These are phyloP conservation scores for Metarhizium humberi DNA, from an alignment of 2,329 filamentous ascomycete genomes.

Conservation along the genomic window DNA sequence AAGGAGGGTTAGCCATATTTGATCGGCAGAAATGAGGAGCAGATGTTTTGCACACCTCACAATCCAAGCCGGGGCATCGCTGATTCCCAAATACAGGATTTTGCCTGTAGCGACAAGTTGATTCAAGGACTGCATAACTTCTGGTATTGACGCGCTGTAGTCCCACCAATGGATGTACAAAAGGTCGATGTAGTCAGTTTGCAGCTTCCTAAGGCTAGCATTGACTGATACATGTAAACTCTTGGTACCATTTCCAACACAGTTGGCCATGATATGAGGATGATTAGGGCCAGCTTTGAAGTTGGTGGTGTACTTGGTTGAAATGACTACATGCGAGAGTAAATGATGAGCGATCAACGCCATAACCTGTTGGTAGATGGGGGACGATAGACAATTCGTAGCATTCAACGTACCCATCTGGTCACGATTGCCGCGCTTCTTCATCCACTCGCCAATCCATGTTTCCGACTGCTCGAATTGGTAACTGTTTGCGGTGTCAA, in stretches of 20 bases:
- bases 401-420: slow-evolving; percentile 38
- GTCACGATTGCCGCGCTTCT: slow-evolving; percentile 52
- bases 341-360: neutral
- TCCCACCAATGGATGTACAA: slow-evolving; percentile 61
- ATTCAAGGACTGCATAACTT: slow-evolving; percentile 62
- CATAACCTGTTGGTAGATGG: neutral
- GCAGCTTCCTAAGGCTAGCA: slow-evolving; percentile 48
- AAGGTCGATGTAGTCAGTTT: slow-evolving; percentile 62
- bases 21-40: neutral
- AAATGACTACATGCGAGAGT: slow-evolving; percentile 40
- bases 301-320: slow-evolving; percentile 59
- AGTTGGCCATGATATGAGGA: slow-evolving; percentile 40
- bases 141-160: slow-evolving; percentile 53
- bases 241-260: slow-evolving; percentile 52
- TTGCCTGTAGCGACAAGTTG: slow-evolving; percentile 50
- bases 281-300: slow-evolving; percentile 35
- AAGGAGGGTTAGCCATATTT: neutral
- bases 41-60: slow-evolving; percentile 30
- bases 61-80: slow-evolving; percentile 61
- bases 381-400: neutral
- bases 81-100: slow-evolving; percentile 56
- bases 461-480: slow-evolving; percentile 52
- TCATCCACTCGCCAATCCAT: slow-evolving; percentile 66
- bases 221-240: slow-evolving; percentile 46
- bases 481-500: slow-evolving; percentile 64